Evolutionary conservation across 2,329 filamentous ascomycete species (phyloP).

Genomic region (Exophiala sp.): DNA sequence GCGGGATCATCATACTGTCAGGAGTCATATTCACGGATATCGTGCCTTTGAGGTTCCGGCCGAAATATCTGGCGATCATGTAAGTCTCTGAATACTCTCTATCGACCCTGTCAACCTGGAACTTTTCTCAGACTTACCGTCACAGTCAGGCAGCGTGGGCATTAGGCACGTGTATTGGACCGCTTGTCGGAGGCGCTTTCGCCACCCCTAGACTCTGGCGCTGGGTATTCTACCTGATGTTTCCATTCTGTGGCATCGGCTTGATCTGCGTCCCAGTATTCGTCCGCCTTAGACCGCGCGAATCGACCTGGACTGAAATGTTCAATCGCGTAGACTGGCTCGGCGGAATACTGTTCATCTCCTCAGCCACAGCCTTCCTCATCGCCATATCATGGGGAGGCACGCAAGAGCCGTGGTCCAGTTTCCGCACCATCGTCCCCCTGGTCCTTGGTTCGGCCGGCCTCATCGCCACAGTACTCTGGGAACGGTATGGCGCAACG

Average conservation of each 20-base stretch:
- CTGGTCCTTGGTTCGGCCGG: slow-evolving; percentile 35
- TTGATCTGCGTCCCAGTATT: slow-evolving; percentile 31
- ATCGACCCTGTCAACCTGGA: too few species aligned
- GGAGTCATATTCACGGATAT: slow-evolving; percentile 44
- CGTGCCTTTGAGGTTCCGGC: slow-evolving; percentile 34
- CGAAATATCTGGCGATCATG: slow-evolving; percentile 35
- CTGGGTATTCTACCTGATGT: slow-evolving; percentile 43
- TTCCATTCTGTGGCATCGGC: slow-evolving; percentile 33
- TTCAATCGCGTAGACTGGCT: slow-evolving; percentile 41
- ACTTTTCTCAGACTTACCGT: too few species aligned
- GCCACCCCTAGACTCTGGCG: slow-evolving; percentile 31
- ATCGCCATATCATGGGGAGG: slow-evolving; percentile 45
- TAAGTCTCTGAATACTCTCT: slow-evolving; percentile 6
- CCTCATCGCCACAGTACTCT: slow-evolving; percentile 35
- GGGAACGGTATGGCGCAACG: slow-evolving; percentile 35
- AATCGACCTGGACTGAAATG: slow-evolving; percentile 31
- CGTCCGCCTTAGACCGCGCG: slow-evolving; percentile 29
- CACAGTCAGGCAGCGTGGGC: slow-evolving; percentile 30
- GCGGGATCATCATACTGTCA: slow-evolving; percentile 43
- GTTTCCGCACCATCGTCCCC: slow-evolving; percentile 39
- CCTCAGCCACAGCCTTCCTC: slow-evolving; percentile 38
- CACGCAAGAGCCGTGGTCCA: slow-evolving; percentile 37
- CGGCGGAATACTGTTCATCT: slow-evolving; percentile 40
- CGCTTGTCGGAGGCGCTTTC: slow-evolving; percentile 42
- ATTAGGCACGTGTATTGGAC: slow-evolving; percentile 31